A percentile compares a stretch with the other conserved stretches of the same genome.
Evolutionary conservation across 2,329 filamentous ascomycete species (phyloP).

Genomic region (Fusarium anthophilum): DNA sequence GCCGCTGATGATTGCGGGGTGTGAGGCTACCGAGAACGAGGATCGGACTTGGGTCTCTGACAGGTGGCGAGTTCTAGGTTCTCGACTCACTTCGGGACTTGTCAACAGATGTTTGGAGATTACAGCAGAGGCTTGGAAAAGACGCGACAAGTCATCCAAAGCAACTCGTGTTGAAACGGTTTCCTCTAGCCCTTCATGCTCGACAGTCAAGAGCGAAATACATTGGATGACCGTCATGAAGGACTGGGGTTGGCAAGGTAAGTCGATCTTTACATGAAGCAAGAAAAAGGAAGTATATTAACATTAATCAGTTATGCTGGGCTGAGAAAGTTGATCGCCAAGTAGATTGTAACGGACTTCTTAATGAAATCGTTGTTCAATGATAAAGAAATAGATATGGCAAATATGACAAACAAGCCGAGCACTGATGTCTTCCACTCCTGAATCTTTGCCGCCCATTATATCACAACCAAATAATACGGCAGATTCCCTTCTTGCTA

Average conservation of each 20-base stretch:
- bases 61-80: background rate
- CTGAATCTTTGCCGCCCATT: rapidly evolving
- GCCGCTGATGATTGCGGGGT: background rate
- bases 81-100: background rate
- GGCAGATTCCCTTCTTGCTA: rapidly evolving
- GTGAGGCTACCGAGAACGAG: background rate
- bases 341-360: rapidly evolving
- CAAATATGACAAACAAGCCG: background rate
- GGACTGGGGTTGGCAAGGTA: background rate
- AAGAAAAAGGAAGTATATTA: background rate
- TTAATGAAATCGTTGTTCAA: background rate
- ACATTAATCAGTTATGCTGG: rapidly evolving
- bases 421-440: rapidly evolving
- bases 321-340: background rate
- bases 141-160: background rate
- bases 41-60: background rate
- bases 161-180: background rate
- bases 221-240: background rate
- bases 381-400: background rate
- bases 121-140: background rate
- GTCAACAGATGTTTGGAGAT: background rate
- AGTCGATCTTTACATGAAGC: rapidly evolving
- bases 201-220: background rate
- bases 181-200: background rate
- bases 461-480: background rate